Evolutionary conservation across 257 asterid genomes (phyloP).

Genomic region (Solanum arcanum): DNA sequence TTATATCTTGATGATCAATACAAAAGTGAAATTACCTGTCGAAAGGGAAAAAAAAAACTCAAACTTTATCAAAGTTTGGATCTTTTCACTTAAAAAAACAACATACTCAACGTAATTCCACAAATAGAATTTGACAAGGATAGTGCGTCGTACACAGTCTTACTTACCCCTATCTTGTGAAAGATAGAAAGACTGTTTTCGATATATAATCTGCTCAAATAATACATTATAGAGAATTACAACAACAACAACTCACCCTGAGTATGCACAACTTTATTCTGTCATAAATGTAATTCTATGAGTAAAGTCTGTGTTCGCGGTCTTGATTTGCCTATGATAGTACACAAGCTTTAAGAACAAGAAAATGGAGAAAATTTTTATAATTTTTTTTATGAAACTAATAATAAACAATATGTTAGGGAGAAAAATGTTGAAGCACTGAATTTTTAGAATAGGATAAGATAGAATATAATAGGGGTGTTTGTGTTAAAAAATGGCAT

Average conservation of each 20-base stretch:
- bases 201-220: not conserved
- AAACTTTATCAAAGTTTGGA: no score
- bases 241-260: not conserved
- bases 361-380: not conserved
- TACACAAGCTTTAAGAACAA: not conserved
- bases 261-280: not conserved
- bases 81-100: no score
- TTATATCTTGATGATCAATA: not conserved
- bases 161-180: not conserved
- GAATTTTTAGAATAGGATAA: not conserved
- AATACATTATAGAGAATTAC: not conserved
- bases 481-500: slow-evolving; percentile 45
- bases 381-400: not conserved
- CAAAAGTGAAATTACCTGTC: not conserved
- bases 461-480: slow-evolving; percentile 35
- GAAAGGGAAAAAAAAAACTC: not conserved
- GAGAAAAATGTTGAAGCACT: not conserved
- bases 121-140: no score
- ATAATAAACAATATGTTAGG: not conserved
- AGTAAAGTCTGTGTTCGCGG: not conserved
- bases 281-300: not conserved
- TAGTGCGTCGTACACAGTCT: no score
- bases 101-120: no score
- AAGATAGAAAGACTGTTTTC: not conserved
- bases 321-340: not conserved